These are phyloP conservation scores for Colletotrichum sp. DNA, from an alignment of 2,329 filamentous ascomycete species.

Conservation along the genomic window DNA sequence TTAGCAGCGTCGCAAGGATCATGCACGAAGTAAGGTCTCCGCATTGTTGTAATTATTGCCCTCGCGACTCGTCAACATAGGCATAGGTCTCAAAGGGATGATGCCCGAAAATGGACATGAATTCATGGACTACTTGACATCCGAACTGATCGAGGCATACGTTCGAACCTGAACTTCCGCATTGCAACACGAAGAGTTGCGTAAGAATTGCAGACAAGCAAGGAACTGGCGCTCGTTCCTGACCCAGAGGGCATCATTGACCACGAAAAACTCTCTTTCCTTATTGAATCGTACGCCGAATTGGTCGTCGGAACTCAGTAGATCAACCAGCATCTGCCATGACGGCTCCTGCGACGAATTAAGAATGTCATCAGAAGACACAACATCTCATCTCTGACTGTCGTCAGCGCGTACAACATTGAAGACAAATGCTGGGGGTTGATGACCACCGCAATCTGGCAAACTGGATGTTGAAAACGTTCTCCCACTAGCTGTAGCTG, in stretches of 20 bases:
- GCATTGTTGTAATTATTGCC: no score
- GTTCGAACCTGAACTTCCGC: background rate
- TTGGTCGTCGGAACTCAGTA: background rate
- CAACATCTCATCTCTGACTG: background rate
- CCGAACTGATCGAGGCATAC: background rate
- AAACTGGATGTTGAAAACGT: background rate
- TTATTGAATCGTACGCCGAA: background rate
- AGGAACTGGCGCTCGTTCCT: background rate
- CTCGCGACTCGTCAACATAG: no score
- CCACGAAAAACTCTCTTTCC: background rate
- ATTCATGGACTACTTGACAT: background rate
- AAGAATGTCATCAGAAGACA: background rate
- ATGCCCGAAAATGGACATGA: no score
- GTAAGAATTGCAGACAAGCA: background rate
- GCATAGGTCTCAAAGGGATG: no score
- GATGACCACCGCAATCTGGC: background rate
- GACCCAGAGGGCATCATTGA: background rate
- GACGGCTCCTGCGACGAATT: background rate
- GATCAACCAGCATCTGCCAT: background rate
- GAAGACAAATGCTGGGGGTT: background rate
- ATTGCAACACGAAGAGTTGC: background rate
- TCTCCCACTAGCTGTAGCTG: background rate
- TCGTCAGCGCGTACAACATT: background rate
- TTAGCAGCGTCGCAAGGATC: no score
- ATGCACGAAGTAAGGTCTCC: no score